Base-by-base conservation (phyloP, 441 rosid genomes). In the Isatis lusitanica region DNA sequence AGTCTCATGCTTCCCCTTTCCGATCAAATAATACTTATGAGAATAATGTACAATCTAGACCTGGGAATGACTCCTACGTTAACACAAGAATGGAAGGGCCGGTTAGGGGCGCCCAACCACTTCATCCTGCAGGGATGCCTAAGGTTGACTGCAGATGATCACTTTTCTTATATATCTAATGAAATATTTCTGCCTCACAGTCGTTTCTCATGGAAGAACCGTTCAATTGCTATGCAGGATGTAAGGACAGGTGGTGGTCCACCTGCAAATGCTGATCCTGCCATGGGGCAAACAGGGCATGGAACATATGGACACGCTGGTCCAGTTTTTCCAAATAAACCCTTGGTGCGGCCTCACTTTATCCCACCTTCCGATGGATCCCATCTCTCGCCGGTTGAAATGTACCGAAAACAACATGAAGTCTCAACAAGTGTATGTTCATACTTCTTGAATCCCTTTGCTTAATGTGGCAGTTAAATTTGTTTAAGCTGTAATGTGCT, bases 381-480 rank as follows among this genome's bases (percentile, higher is more conserved):
- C 53, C 79, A 78, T 74, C 80, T 87, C 53, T 85, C 97, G 7
- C 79, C 98, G 46, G 90, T 77, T 70, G 97, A 92, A 77, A 82
- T 72, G 56, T 94, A 92, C 75, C 63, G 92, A 53, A 88, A 82
- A 72, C 92, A 85, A 67, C 98, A 94, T 76, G 97, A 94, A 90
- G 90, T 94, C 77, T 80, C 92, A 63, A 88, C 92, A 69, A 90
- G 84, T 82, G 98, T 94, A 46, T 66, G 90, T 85, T 56, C 38
- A 40, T 71, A 66, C 58, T 28, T 75, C 66, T 75, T 66, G 42
- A 30, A 40, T 60, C 46, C 55, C 15, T 16, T 39, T 24, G 4
- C 71, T 53, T 60, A 33, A 17, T 8, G 47, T 48, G 28, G 46
- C 9, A 28, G 60, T 66, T 61, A 13, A 16, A 7, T 50, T 62